Conservation (phyloP, 148 eudicot species). For the Agrostemma githago region DNA sequence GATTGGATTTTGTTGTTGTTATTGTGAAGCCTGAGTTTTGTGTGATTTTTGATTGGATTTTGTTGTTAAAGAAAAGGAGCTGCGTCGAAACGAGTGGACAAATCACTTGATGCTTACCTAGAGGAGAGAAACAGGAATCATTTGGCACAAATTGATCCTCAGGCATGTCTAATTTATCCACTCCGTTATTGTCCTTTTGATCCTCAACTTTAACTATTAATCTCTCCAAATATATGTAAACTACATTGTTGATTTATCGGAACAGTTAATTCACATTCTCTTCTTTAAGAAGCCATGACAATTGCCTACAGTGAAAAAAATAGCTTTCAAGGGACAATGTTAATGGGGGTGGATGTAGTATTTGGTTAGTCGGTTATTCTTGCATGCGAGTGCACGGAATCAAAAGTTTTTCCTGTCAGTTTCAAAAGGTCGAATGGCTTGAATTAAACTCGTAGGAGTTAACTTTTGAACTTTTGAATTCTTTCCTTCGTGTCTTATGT, state of each 20-base stretch:
- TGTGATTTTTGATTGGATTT: background rate
- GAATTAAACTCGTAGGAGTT: background rate
- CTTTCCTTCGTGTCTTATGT: background rate
- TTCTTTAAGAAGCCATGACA: background rate
- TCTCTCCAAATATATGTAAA: background rate
- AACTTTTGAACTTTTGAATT: background rate
- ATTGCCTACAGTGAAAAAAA: background rate
- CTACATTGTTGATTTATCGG: background rate
- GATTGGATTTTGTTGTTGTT: background rate
- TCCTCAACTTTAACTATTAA: too few species aligned
- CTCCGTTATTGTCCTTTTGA: background rate
- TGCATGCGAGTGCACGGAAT: background rate
- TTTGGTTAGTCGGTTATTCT: background rate
- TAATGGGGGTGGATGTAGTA: background rate
- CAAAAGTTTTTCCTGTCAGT: background rate
- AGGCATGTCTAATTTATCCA: constrained; percentile 35
- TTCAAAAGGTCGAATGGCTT: background rate
- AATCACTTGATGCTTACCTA: constrained; percentile 34
- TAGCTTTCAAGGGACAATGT: background rate
- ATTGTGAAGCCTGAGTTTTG: background rate
- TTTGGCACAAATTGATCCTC: constrained; percentile 64
- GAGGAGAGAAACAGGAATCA: constrained; percentile 38
- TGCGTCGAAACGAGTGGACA: constrained; percentile 23
- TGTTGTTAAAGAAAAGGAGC: constrained; percentile 42
- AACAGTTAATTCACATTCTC: background rate